Evolutionary conservation across 140 eudicot genomes (phyloP), one percentile per base, ranked within the genome.

Genomic region (Erigeron philadelphicus): DNA sequence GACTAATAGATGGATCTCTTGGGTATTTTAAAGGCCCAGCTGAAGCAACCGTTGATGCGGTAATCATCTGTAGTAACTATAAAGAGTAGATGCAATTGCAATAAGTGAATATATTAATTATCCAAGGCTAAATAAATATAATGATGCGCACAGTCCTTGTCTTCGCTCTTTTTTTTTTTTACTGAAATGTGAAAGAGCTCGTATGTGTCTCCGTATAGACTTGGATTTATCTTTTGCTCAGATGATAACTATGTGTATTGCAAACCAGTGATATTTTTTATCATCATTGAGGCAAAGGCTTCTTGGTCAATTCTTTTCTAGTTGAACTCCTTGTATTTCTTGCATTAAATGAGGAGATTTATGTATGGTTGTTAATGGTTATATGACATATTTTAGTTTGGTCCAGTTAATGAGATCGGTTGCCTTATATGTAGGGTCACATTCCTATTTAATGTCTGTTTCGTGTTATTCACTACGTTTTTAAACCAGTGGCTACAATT

Each of bases 11-110:
- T 71, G 98, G 98, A 84, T 93, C 95, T 75, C 98, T 93, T 31
- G 98, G 96, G 62, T 93, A 77, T 79, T 93, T 93, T 81, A 93
- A 89, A 80, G 98, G 98, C 50, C 98, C 96, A 7, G 98, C 90
- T 75, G 98, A 93, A 80, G 98, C 96, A 57, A 81, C 94, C 7
- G 95, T 93, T 59, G 96, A 89, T 83, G 98, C 98, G 35, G 98
- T 92, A 76, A 75, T 69, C 61, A 19, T 71, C 9, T 44, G 17
- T 68, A 19, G 63, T 42, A 50, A 31, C 38, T 31, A 31, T 53
- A 15, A 40, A 7, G 47, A 7, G 12, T 38, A 31, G 35, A 19
- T 11, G 54, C 49, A 52, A 35, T 11, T 53, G 31, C 41, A 68
- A 11, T 40, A 68, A 9, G 72, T 43, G 64, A 41, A 64, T 73